Base-by-base conservation (phyloP, 768 basidiomycete species). In the Lentinula aciculospora region DNA sequence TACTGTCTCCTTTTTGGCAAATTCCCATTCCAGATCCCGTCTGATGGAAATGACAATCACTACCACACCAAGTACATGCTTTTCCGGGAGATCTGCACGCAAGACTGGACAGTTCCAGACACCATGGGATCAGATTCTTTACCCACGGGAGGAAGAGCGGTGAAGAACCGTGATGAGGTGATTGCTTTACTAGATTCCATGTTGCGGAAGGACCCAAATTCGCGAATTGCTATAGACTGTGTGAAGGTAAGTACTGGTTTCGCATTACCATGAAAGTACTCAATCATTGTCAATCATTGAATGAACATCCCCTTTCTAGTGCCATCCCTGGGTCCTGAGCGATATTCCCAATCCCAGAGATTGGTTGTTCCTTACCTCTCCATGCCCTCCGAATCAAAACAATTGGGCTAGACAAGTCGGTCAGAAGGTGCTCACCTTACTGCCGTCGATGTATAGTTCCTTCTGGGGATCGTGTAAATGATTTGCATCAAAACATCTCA, bases 1-100 rank as follows among this genome's bases (percentile, higher is more conserved):
- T 79, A 76, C 60, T 77, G 78, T 60, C 64, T 78, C 39, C 66
- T 79, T 17, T 79, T 79, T 60, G 78, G 78, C 7, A 74, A 67
- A 50, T 72, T 74, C 1, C 78, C 77, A 19, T 79, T 79, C 62
- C 71, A 65, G 37, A 68, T 69, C 7, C 67, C 73, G 9, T 55
- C 65, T 12, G 68, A 69, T n/a, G 63, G 66, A 21, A 73, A 74
- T 57, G 67, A 71, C 39, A 72, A 72, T 51, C 61, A 63, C 4
- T 67, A 72, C 53, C 73, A 72, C 57, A 72, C 65, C 42, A 73
- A 73, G 59, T 77, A 71, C 60, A 68, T 71, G 53, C 60, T 79
- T 25, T 74, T 76, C 61, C 66, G 73, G 48, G 67, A 72, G 58
- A 77, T 79, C 23, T 72, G 74, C 58, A 74, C 69, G 21, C 67